Evolutionary conservation across 176 grass and related monocot species (phyloP).

Genomic region (Melocanna baccifera): DNA sequence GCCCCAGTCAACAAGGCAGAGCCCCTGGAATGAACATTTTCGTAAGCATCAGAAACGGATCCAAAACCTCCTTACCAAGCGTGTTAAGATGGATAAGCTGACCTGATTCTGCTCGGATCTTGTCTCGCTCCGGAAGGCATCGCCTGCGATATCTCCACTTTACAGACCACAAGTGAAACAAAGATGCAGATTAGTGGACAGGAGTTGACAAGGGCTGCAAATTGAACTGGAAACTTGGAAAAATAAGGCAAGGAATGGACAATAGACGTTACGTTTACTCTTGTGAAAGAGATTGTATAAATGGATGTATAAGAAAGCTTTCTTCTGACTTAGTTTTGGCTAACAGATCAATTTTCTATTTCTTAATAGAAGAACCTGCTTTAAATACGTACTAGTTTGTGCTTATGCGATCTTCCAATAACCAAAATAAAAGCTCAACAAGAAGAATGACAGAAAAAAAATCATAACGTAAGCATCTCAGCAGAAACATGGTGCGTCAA

Average conservation of each 20-base stretch:
- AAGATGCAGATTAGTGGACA: constrained; percentile 11
- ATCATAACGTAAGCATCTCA: constrained; percentile 12
- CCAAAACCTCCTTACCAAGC: background rate
- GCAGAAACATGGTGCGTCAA: background rate
- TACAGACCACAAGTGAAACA: constrained; percentile 22
- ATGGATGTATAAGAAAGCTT: background rate
- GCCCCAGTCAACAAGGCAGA: constrained; percentile 95
- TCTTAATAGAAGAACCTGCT: constrained; percentile 1
- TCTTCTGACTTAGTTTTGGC: background rate
- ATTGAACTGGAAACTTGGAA: background rate
- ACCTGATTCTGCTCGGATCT: constrained; percentile 69
- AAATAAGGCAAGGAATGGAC: background rate
- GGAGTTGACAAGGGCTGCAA: background rate
- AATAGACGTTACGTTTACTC: background rate
- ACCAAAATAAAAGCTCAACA: background rate
- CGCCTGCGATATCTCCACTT: constrained; percentile 66
- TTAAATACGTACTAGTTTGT: background rate
- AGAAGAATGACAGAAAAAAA: background rate
- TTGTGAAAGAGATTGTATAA: background rate
- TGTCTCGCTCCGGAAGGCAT: constrained; percentile 59
- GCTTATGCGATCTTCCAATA: background rate
- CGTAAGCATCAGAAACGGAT: constrained; percentile 1
- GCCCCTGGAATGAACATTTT: constrained; percentile 61
- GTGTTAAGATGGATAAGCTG: constrained; percentile 12
- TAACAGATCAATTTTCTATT: background rate